Evolutionary conservation across 192 early-diverging fungal genomes (phyloP), one percentile per base, ranked within the genome.

Genomic region (Umbelopsis vinacea): DNA sequence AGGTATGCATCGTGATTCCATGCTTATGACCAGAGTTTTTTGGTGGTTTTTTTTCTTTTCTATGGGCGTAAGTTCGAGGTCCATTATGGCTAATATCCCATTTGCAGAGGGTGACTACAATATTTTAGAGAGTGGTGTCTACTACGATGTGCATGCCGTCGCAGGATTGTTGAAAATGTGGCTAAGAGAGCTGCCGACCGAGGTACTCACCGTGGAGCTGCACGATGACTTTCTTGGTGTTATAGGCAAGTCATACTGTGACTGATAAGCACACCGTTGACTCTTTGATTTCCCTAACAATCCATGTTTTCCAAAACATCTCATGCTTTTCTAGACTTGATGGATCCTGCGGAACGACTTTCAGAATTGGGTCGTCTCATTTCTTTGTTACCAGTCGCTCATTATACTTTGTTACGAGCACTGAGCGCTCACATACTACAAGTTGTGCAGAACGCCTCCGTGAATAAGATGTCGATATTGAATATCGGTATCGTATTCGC

Each of bases 401-500:
- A 99, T 85, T 98, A 97, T 77, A 93, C 93, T 19, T 83, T 97
- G 22, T 81, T 99, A 21, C 88, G 92, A 38, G 89, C 91, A 0
- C 75, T 99, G 53, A 91, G 92, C 2, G 95, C 92, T 0, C 97
- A 99, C 72, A 84, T 99, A 47, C 87, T 97, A 63, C 84, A 91
- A 66, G 88, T 99, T 67, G 97, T 98, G 15, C 92, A 93, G 69
- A 86, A 90, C 55, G 83, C 90, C 6, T 90, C 88, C 19, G 80
- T 88, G 19, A 99, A 99, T 86, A 94, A 93, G 79, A 99, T 99
- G 97, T 98, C 90, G 4, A 84, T 95, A 52, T 90, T 93, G 21
- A 98, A 98, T 84, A 88, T 99, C 45, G 94, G 94, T 33, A 99
- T 98, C 67, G 96, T 99, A n/a, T 98, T 98, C 74, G 91, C 94